Evolutionary conservation across 169 alveolate species (phyloP).

Genomic region (Plasmodium vinckei): DNA sequence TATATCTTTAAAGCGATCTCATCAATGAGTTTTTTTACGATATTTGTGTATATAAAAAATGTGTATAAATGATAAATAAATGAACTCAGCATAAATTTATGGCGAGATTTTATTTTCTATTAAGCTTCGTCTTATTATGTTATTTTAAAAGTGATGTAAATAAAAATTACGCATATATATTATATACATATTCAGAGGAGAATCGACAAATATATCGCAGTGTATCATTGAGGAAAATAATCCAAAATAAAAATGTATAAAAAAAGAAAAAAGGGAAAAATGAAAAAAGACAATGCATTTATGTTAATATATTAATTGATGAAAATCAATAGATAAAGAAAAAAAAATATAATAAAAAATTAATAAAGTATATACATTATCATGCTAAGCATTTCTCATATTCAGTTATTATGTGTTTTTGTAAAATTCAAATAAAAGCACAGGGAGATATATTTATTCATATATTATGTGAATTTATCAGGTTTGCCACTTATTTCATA

Average conservation of each 20-base stretch:
- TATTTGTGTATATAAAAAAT: neutral
- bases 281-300: neutral
- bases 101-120: constrained; percentile 1
- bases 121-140: constrained; percentile 7
- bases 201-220: neutral
- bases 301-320: neutral
- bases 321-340: neutral
- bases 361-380: no score
- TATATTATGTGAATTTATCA: no score
- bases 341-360: neutral
- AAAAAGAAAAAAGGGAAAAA: neutral
- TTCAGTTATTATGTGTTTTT: no score
- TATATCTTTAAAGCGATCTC: constrained; percentile 20
- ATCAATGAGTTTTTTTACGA: constrained; percentile 12
- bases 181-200: neutral
- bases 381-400: no score
- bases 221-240: neutral
- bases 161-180: neutral
- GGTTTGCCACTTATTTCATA: no score
- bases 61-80: neutral
- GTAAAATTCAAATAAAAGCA: no score
- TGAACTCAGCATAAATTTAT: neutral
- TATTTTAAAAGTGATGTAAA: neutral
- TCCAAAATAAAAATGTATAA: neutral
- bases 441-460: no score